Evolutionary conservation across 179 eudicot species (phyloP), one percentile per base, ranked within the genome.

Genomic region (Vitellaria paradoxa): DNA sequence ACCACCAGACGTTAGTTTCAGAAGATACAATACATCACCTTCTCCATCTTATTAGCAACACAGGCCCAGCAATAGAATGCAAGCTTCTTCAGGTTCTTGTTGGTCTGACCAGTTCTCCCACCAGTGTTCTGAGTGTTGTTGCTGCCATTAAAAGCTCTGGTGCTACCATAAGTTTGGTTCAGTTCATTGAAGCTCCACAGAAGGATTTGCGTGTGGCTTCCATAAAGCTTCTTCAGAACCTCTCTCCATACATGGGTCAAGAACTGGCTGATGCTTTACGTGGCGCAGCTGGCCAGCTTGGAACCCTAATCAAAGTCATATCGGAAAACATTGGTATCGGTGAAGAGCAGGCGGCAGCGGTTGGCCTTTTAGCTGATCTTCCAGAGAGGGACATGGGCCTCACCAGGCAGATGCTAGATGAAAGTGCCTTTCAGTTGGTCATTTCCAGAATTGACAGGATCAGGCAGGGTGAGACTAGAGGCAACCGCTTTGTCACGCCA

Each of bases 41-140:
- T 26, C 93, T 96, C 74, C 91, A 88, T 62, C 91, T 96, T 45
- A 96, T 96, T 73, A 93, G 92, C 82, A 96, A 96, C 88, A 96
- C 99, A 5, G 99, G 99, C 45, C 99, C 99, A 1, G 85, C 96
- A 23, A 93, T 96, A 13, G 99, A 91, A 86, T 90, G 97, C 86
- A 93, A 92, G 83, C 98, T 93, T 64, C 87, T 96, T 74, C 96
- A 92, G 77, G 99, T 93, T 68, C 96, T 96, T 30, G 96, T 93
- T 15, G 99, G 99, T 78, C 93, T 96, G 57, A 96, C 99, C 14
- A 86, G 84, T 83, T 83, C 93, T 67, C 87, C 78, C 2, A 79
- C 85, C 57, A 89, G 92, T 24, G 91, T 89, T 59, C 49, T 60
- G 6, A 81, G 87, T 15, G 97, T 93, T 47, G 99, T 93, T 75